Conservation (phyloP, 2,329 filamentous ascomycete genomes). For the Aspergillus brunneoviolaceus region DNA sequence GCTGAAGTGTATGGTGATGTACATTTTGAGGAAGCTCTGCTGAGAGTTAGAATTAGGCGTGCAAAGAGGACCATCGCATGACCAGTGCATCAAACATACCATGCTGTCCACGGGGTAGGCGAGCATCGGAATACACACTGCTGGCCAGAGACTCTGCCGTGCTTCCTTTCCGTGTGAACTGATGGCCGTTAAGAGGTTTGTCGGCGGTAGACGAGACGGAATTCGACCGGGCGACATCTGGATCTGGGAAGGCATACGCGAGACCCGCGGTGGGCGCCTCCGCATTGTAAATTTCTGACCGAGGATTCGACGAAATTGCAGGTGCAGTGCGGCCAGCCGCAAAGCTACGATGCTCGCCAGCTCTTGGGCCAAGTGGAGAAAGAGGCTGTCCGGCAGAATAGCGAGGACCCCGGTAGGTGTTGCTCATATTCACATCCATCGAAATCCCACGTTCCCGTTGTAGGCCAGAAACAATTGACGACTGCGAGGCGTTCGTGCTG, state of each 20-base stretch:
- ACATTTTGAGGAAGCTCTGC: constrained; percentile 48
- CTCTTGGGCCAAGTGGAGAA: constrained; percentile 42
- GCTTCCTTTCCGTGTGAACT: constrained; percentile 48
- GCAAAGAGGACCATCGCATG: too few relatives aligned
- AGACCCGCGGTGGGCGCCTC: constrained; percentile 51
- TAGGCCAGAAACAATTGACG: constrained; percentile 45
- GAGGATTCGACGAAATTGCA: constrained; percentile 50
- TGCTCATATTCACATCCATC: constrained; percentile 37
- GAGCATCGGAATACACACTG: constrained; percentile 48
- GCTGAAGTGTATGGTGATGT: constrained; percentile 50
- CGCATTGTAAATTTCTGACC: constrained; percentile 51
- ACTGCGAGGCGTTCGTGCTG: constrained; percentile 48
- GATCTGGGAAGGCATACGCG: constrained; percentile 53
- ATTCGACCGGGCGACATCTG: constrained; percentile 43
- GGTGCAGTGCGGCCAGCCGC: constrained; percentile 49
- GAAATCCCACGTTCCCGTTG: constrained; percentile 46
- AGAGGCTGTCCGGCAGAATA: constrained; percentile 42
- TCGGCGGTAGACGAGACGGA: constrained; percentile 38
- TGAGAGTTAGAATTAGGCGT: not conserved
- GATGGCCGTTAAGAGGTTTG: constrained; percentile 25
- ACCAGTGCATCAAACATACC: constrained; percentile 35
- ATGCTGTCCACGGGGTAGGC: constrained; percentile 49
- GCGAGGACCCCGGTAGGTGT: constrained; percentile 40
- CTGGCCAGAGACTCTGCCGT: constrained; percentile 48
- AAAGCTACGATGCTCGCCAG: constrained; percentile 43